Base-by-base conservation (phyloP, 2,329 filamentous ascomycete species). In the Epichloe sibirici region DNA sequence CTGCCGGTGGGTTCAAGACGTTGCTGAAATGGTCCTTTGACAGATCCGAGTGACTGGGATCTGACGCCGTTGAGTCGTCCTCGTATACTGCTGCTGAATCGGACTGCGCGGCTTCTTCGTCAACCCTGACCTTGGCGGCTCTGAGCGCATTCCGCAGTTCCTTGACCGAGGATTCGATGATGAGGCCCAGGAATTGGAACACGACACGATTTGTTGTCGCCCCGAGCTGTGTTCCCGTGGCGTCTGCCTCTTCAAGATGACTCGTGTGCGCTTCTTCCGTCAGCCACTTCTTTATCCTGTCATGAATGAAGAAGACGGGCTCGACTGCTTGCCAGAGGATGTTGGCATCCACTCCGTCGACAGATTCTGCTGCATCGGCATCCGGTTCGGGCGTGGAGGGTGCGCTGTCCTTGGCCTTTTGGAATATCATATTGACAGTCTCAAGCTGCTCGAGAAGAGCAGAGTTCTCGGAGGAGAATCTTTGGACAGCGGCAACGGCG, bases 151-250 rank as follows among this genome's bases (percentile, higher is more conserved):
- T 82, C 11, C 88, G 89, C 3, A 90, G 85, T 45, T 86, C 80
- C 51, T 84, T 85, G 66, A 96, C 94, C 62, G 96, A 83, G 1
- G 90, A 90, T 53, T 88, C 81, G 55, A 96, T 78, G 69, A 91
- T 95, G 0, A 91, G 89, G 0, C 90, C 87, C 17, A 96, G 74
- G 1, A 96, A 77, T 7, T 88, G 88, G 58, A 96, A 79, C 45
- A 96, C 80, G 63, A 95, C 95, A 68, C 96, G 90, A 46, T 85
- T 86, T 58, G 96, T 91, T 59, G 86, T 89, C 56, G 95, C 90
- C 44, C 57, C 58, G 42, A 63, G 17, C 47, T 63, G 56, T 0
- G 61, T 57, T 17, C 53, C 57, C 4, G 56, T 56, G 21, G 61
- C 57, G 15, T 54, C 52, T 0, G 52, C 15, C 1, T 57, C 55